Evolutionary conservation across 2,329 filamentous ascomycete species (phyloP).

Genomic region (Trichoderma arundinaceum): DNA sequence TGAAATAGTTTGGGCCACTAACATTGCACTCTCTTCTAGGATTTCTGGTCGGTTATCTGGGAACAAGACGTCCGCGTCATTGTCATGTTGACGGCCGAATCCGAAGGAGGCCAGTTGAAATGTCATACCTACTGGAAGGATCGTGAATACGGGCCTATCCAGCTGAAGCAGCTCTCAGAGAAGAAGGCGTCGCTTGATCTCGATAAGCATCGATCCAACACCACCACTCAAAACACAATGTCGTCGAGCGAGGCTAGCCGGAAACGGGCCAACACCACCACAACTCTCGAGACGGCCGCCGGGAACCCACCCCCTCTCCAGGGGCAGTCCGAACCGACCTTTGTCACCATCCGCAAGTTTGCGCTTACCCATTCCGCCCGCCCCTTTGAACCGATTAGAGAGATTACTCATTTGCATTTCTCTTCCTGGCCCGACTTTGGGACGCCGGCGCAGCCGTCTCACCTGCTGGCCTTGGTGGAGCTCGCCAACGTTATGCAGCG

Average conservation of each 20-base stretch:
- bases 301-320: conserved; percentile 37
- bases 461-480: conserved; percentile 88
- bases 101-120: conserved; percentile 91
- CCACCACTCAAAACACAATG: conserved; percentile 44
- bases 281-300: conserved; percentile 48
- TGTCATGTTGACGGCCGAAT: conserved; percentile 94
- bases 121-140: conserved; percentile 93
- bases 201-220: conserved; percentile 54
- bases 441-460: conserved; percentile 83
- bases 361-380: conserved; percentile 75
- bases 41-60: conserved; percentile 98
- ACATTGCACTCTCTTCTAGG: conserved; percentile 55
- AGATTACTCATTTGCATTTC: conserved; percentile 94
- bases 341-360: conserved; percentile 86
- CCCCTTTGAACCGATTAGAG: conserved; percentile 84
- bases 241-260: conserved; percentile 50
- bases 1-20: neutral
- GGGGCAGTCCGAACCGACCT: conserved; percentile 64
- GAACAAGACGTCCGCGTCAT: conserved; percentile 94
- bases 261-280: conserved; percentile 61
- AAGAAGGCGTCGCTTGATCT: conserved; percentile 81
- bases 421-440: conserved; percentile 98
- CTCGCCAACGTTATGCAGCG: conserved; percentile 78
- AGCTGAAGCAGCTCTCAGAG: conserved; percentile 78
- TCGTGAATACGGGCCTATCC: conserved; percentile 77